Base-by-base conservation (phyloP, 106 monocot genomes). In the Phalaenopsis aphrodite region DNA sequence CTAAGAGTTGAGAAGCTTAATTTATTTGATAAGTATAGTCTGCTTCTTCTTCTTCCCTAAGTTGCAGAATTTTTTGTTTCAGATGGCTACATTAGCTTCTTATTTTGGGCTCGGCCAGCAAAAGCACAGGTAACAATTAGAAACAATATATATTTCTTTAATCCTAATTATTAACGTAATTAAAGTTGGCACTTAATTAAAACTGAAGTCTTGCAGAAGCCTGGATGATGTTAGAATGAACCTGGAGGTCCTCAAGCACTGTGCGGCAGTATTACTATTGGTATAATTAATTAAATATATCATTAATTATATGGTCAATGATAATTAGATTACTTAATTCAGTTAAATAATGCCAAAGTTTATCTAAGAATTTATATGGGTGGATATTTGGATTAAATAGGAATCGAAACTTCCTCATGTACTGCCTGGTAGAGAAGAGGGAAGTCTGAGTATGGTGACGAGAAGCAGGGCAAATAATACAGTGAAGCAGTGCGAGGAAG, bases 1-100 rank as follows among this genome's bases (percentile, higher is more conserved):
- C 6, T 45, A 6, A 6, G 43, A 3, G 43, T 45, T 0, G 43
- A 45, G 5, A 45, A 45, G 43, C 43, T 30, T 30, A 30, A 30
- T 45, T 45, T 6, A 45, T 45, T 45, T 45, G 43, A 45, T 3
- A 45, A 45, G 43, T 4, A 45, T 45, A 4, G 43, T 52, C 12
- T 49, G 1, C 10, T 49, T 52, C 9, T 48, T 48, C 12, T 52
- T 0, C 52, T 12, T 52, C 0, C 12, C 14, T 52, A 14, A 52
- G 52, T 39, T 45, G 42, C 74, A 42, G 36, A 45, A 23, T 3
- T 23, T 23, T 55, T 84, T 55, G 10, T 84, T 38, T 65, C 81
- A 95, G 93, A 96, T 96, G 96, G 93, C 93, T 76, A 96, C 96
- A 6, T 87, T 96, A 83, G 96, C 93, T 55, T 77, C 96, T 10